Evolutionary conservation across 805 yeast species (phyloP), one percentile per base, ranked within the genome.

Genomic region (Ogataea henricii): DNA sequence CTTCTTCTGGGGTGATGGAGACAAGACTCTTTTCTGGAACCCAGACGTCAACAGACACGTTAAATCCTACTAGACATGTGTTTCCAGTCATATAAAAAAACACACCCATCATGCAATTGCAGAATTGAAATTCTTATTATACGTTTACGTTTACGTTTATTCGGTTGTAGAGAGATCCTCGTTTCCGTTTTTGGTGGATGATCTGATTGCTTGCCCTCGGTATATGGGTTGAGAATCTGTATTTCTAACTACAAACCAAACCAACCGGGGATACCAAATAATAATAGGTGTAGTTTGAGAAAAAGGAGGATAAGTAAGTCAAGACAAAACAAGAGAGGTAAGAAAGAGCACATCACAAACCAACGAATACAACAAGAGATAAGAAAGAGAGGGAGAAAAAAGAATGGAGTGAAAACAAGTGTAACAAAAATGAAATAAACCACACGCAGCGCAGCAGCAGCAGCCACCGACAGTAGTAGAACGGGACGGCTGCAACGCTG

Each of bases 1-100:
- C 68, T 92, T 81, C 81, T 92, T 90, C 85, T 94, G 98, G 98
- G 99, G 99, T 67, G 92, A 94, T 68, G 98, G 99, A 69, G 96
- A 91, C 79, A 84, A 88, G 81, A 89, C 98, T 54, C 75, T 86
- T 67, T 94, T 94, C 87, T 94, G 99, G 99, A 89, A 89, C 78
- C 78, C 88, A 45, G 87, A 82, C 63, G 80, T 87, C 67, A 92
- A 92, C 87, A 89, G 96, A 81, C 88, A 88, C 77, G 72, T 86
- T 64, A 76, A 46, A 43, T 47, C 56, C 6, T 49, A 53, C 34
- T 22, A 18, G 70, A 59, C 63, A 63, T 35, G 66, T 64, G 46
- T 54, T 6, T 7, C n/a, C 30, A 8, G 6, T 30, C 34, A 30
- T 30, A 30, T 30, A 30, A 30, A 30, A n/a, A n/a, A n/a, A n/a